Conservation (phyloP, 2,329 filamentous ascomycete genomes). For the Botrytis hyacinthi region DNA sequence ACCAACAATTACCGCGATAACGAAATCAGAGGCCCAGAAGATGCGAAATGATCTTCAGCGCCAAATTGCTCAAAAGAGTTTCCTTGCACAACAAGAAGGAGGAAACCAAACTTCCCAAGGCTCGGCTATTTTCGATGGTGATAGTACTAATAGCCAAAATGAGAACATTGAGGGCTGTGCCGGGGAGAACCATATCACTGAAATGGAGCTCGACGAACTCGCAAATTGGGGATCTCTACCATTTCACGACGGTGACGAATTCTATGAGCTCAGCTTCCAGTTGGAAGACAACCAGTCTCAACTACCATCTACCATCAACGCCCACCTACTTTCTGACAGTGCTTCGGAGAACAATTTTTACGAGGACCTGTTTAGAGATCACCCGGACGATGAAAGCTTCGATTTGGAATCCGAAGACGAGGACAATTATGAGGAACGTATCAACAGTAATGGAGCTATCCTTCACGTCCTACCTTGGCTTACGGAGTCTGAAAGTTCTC, state of each 20-base stretch:
- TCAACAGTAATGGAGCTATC: too few species aligned
- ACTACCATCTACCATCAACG: accelerated
- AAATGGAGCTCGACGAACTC: not conserved
- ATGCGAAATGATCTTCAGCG: not conserved
- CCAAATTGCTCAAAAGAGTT: not conserved
- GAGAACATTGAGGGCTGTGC: not conserved
- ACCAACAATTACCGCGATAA: not conserved
- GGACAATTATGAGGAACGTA: accelerated
- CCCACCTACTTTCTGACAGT: not conserved
- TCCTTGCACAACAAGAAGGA: not conserved
- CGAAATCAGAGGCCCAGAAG: not conserved
- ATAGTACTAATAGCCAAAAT: not conserved
- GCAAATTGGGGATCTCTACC: not conserved
- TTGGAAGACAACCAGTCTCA: not conserved
- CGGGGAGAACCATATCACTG: too few species aligned
- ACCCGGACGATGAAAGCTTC: not conserved
- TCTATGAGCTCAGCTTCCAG: not conserved
- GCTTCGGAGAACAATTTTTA: not conserved
- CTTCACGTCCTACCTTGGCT: not conserved
- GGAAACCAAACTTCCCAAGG: not conserved
- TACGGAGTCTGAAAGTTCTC: not conserved
- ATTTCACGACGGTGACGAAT: not conserved
- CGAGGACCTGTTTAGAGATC: not conserved
- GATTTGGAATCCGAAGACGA: not conserved
- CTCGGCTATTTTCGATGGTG: not conserved